Base-by-base conservation (phyloP, 768 basidiomycete species). In the Tulasnella sp. region DNA sequence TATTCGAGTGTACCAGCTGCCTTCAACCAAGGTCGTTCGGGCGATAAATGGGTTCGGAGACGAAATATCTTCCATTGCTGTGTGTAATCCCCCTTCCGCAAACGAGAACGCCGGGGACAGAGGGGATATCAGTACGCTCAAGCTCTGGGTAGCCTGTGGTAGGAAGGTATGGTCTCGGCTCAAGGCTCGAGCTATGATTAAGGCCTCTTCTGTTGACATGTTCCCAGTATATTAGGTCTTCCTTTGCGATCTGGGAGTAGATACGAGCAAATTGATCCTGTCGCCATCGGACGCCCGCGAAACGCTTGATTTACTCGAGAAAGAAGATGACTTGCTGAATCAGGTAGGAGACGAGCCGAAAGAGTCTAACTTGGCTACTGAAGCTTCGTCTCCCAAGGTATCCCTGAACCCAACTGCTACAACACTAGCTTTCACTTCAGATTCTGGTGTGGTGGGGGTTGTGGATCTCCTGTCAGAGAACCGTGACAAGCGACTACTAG, bases 91-190 rank as follows among this genome's bases (percentile, higher is more conserved):
- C 3, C 23, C 57, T 10, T 23, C 23, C 9, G 26, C 57, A 13
- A 32, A 23, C 13, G 16, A 4, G n/a, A 61, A 61, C 5, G 57
- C 57, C 16, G 57, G 26, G 13, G n/a, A 26, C 83, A 86, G 79
- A 83, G 84, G 85, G 61, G 86, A 85, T 11, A 84, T 86, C 20
- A 84, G 87, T 39, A 79, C 87, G 18, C 76, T 32, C 2, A 70
- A 18, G 9, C 84, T 90, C 5, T 94, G 91, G 92, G 81, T 93
- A 39, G 92, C 91, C 2, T 88, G 87, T 81, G 92, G 91, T 32
- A 83, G 84, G 80, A 85, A 86, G 81, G 93, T 92, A 81, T 40
- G 86, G 40, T 44, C 13, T 48, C 42, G 7, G 44, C 7, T 39
- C 69, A 77, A 4, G 15, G 23, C 69, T 80, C 51, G 6, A 39